Evolutionary conservation across 2,329 filamentous ascomycete species (phyloP).

Genomic region (Alternaria sp.): DNA sequence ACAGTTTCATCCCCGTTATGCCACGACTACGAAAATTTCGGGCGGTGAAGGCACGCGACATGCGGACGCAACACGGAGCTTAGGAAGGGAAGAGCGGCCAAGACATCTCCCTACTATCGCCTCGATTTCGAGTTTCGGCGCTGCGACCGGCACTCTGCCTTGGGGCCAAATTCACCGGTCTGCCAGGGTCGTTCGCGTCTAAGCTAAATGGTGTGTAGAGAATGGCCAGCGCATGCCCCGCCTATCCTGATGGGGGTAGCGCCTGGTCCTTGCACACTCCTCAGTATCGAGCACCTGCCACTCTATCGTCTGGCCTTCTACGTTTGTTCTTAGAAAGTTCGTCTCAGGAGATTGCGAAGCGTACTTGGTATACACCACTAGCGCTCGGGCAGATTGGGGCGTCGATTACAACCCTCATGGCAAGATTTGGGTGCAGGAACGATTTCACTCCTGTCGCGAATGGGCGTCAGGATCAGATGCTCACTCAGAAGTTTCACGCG

Average conservation of each 20-base stretch:
- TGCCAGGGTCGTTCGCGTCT: neutral
- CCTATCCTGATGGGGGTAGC: neutral
- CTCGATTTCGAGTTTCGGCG: neutral
- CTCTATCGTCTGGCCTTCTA: neutral
- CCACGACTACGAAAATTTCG: neutral
- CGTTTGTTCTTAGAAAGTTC: neutral
- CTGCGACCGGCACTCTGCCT: neutral
- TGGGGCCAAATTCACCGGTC: neutral
- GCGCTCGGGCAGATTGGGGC: neutral
- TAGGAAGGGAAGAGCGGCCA: neutral
- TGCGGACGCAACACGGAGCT: neutral
- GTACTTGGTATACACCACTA: neutral
- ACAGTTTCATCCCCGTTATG: neutral
- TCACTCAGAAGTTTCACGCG: neutral
- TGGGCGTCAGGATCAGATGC: neutral
- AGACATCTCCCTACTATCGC: neutral
- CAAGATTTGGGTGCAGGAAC: neutral
- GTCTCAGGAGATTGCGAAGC: neutral
- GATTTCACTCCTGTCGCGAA: neutral
- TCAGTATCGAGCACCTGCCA: neutral
- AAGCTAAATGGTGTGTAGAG: neutral
- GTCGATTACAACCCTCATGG: neutral
- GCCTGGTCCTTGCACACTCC: neutral
- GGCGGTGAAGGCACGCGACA: neutral
- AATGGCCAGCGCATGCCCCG: neutral